phyloP scores from a whole-genome alignment of 129 eudicot species.

The Calendula officinalis region DNA sequence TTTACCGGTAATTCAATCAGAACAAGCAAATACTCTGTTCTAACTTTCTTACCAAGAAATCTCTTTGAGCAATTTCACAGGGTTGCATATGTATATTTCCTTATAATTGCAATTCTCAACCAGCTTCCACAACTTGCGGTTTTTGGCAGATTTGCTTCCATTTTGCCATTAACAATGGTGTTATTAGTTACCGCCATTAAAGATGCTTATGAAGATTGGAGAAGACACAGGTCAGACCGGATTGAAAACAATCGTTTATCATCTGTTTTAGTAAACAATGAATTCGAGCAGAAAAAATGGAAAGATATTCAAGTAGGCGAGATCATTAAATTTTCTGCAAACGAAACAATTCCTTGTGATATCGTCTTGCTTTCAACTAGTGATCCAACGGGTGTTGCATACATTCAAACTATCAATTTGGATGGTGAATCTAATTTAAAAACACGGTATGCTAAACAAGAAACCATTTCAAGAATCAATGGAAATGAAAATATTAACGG shows the following conservation, averaged over 20 bases:
- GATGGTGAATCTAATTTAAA: constrained; percentile 90
- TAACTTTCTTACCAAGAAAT: constrained; percentile 79
- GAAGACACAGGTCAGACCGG: constrained; percentile 65
- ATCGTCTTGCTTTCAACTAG: constrained; percentile 77
- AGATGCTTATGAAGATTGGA: constrained; percentile 84
- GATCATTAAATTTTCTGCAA: constrained; percentile 59
- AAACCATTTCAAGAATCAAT: constrained; percentile 46
- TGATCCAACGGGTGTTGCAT: constrained; percentile 88
- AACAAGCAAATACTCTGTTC: constrained; percentile 62
- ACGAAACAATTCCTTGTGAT: constrained; percentile 79
- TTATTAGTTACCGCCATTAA: constrained; percentile 74
- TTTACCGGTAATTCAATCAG: constrained; percentile 70
- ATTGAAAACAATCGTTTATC: constrained; percentile 72
- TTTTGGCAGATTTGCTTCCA: constrained; percentile 73
- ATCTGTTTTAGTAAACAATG: constrained; percentile 41
- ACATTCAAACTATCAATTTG: constrained; percentile 76
- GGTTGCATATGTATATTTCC: constrained; percentile 79
- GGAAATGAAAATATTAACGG: constrained; percentile 51
- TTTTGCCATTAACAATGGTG: constrained; percentile 71
- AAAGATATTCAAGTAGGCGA: constrained; percentile 77
- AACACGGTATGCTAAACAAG: constrained; percentile 87
- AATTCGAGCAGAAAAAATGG: constrained; percentile 54
- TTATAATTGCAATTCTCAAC: constrained; percentile 71
- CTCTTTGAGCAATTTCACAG: constrained; percentile 87
- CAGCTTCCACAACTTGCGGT: constrained; percentile 93